A percentile compares a stretch with the other conserved stretches of the same genome.
These are phyloP conservation scores for Mycena albidolilacea DNA, from an alignment of 768 basidiomycete genomes.

Conservation along the genomic window DNA sequence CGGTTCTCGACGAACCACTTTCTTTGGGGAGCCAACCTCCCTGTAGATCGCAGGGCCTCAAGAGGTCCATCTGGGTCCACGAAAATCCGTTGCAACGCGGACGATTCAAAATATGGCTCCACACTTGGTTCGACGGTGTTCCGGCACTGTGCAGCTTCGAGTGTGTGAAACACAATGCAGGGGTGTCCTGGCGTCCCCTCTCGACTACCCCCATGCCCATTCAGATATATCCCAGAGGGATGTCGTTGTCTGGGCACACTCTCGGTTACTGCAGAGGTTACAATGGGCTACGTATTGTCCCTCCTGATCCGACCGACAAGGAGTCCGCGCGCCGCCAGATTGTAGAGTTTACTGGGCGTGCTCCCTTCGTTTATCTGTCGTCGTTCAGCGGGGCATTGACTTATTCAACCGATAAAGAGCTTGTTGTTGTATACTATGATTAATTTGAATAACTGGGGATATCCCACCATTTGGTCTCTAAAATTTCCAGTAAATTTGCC, in stretches of 20 bases:
- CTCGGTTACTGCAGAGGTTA: background rate
- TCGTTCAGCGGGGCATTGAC: constrained; percentile 10
- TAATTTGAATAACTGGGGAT: background rate
- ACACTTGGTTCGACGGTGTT: background rate
- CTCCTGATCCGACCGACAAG: background rate
- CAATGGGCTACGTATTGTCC: background rate
- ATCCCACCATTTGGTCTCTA: too few species aligned
- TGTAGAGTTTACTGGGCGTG: background rate
- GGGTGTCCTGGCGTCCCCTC: background rate
- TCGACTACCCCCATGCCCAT: background rate
- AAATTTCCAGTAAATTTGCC: too few species aligned
- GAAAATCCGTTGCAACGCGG: background rate
- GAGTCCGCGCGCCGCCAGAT: background rate
- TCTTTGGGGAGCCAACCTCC: background rate
- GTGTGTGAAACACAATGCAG: background rate
- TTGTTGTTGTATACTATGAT: constrained; percentile 7
- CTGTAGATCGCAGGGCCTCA: too few species aligned
- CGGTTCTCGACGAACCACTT: background rate
- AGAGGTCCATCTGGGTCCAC: background rate
- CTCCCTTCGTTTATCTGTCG: background rate
- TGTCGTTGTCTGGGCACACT: background rate
- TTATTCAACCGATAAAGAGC: background rate
- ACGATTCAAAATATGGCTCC: constrained; percentile 7
- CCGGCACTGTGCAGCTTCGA: background rate
- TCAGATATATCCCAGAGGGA: too few species aligned